phyloP scores from a whole-genome alignment of 225 moss, liverwort and hornwort genomes.

The Physcomitrellopsis africana region DNA sequence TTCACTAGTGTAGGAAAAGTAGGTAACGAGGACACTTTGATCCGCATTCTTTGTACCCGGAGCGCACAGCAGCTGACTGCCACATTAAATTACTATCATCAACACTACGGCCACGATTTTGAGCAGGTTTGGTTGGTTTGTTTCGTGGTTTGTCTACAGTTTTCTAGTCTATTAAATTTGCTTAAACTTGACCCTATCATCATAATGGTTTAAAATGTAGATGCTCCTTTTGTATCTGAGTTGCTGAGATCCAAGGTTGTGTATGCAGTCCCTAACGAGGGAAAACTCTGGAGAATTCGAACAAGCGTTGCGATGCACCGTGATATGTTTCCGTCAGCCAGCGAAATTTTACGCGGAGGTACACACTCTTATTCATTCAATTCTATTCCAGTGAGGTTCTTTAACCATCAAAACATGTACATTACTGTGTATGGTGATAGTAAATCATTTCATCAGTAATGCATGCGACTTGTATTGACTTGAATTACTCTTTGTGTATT shows the following conservation, averaged over 20 bases:
- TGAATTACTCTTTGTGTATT: no score
- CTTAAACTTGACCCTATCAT: background rate
- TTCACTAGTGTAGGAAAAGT: slow-evolving; percentile 22
- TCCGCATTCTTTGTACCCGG: slow-evolving; percentile 46
- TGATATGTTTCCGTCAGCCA: slow-evolving; percentile 48
- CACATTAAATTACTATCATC: slow-evolving; percentile 49
- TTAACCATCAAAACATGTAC: no score
- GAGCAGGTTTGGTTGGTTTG: slow-evolving; percentile 33
- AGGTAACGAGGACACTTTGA: slow-evolving; percentile 45
- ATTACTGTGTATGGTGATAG: no score
- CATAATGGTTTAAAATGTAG: background rate
- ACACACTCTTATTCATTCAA: no score
- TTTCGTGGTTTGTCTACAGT: background rate
- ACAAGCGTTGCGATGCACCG: slow-evolving; percentile 33
- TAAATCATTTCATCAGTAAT: no score
- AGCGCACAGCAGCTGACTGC: slow-evolving; percentile 46
- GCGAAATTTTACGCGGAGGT: slow-evolving; percentile 31
- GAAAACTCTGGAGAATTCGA: slow-evolving; percentile 40
- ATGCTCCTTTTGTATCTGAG: slow-evolving; percentile 3
- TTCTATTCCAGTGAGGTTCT: no score
- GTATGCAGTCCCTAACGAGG: slow-evolving; percentile 31
- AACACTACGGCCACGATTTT: slow-evolving; percentile 54
- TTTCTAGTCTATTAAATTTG: background rate
- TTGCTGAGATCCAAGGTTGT: slow-evolving; percentile 20
- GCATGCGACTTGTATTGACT: no score